Base-by-base conservation (phyloP, 2,329 filamentous ascomycete species). In the Ascocoryne sarcoides region DNA sequence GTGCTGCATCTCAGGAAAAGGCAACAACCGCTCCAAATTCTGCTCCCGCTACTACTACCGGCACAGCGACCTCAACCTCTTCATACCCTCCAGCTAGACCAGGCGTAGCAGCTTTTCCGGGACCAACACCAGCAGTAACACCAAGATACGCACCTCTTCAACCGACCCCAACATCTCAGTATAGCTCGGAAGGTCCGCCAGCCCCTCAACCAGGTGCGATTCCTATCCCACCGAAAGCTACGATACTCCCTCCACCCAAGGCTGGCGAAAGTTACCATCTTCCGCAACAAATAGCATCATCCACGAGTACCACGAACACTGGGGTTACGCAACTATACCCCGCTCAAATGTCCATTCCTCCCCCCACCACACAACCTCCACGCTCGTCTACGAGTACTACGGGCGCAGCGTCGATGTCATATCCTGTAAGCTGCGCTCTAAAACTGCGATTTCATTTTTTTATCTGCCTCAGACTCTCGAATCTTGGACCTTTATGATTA, bases 191-290 rank as follows among this genome's bases (percentile, higher is more conserved):
- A 32, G 62, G 61, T 12, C 75, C 75, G 35, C 68, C 74, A 40
- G 61, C 68, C 46, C 75, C 76, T 20, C 74, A 79, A 49, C 75
- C 76, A 28, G 75, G 74, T 39, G 70, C 74, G 29, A 62, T 67
- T 32, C 75, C 76, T 29, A 55, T 62, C 32, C 60, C 70, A 17
- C 55, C 45, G 40, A 55, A 42, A 42, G 50, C 57, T 42, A 49
- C 44, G 42, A 32, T 73, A 21, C 71, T 71, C 42, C 70, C 72
- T 40, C 71, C 73, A 33, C 71, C 73, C 37, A 73, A 66, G 53
- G 64, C 60, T 23, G 69, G 69, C 28, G 67, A 75, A 58, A 61
- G 58, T 36, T 59, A 62, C 44, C 60, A 61, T 36, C 61, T 55
- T 40, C 60, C 60, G 31, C 61, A 57, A 42, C 57, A 50, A 39